Percentiles rank a stretch among this genome's conserved stretches.
Conservation (phyloP, 139 green algal species). For the Chlamydomonas sp. region DNA sequence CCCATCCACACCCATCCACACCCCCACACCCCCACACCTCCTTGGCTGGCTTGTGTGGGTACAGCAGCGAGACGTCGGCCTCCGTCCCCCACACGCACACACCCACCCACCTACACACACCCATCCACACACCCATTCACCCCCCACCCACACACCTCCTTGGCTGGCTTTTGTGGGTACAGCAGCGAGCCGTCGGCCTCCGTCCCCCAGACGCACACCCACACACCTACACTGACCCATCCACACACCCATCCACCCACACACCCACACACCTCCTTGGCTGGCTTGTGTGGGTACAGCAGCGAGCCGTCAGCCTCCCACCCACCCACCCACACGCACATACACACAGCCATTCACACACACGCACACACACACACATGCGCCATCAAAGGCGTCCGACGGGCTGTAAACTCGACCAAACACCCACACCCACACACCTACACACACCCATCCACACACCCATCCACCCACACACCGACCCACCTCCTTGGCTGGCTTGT, state of each 20-base stretch:
- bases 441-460: background rate
- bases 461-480: background rate
- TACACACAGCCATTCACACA: background rate
- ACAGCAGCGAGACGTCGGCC: background rate
- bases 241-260: too few relatives aligned
- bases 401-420: background rate
- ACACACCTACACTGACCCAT: too few relatives aligned
- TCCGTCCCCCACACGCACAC: background rate
- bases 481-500: background rate
- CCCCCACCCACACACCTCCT: background rate
- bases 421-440: background rate
- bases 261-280: too few relatives aligned
- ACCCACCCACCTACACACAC: background rate
- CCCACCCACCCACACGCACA: too few relatives aligned
- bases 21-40: too few relatives aligned
- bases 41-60: slow-evolving; percentile 11
- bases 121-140: background rate
- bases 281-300: too few relatives aligned
- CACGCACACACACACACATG: background rate
- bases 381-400: background rate
- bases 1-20: too few relatives aligned
- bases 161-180: background rate
- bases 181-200: too few relatives aligned
- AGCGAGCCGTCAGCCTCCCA: too few relatives aligned
- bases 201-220: too few relatives aligned